phyloP scores from a whole-genome alignment of 1,284 basidiomycete species.

The Polyporus tsugae region DNA sequence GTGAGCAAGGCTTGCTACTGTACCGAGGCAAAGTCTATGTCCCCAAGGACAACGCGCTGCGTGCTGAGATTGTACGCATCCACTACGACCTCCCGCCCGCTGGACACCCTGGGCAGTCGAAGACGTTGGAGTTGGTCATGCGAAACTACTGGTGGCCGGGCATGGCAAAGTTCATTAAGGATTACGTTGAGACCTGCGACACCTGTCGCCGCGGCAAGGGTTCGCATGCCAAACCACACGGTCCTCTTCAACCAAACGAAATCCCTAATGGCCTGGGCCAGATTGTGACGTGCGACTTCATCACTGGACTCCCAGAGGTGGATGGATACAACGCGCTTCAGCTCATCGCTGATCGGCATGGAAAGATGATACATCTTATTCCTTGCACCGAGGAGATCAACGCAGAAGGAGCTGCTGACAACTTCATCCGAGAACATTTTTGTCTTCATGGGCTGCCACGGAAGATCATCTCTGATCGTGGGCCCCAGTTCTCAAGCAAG shows the following conservation, averaged over 20 bases:
- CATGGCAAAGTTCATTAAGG: constrained; percentile 41
- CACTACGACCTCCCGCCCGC: background rate
- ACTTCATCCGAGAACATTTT: constrained; percentile 23
- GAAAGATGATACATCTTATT: constrained; percentile 17
- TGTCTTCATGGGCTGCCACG: constrained; percentile 41
- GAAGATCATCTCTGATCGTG: constrained; percentile 46
- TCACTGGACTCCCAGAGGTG: constrained; percentile 46
- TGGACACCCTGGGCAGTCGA: constrained; percentile 5
- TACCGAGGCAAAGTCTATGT: constrained; percentile 49
- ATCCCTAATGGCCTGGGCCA: constrained; percentile 11
- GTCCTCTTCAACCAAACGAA: constrained; percentile 22
- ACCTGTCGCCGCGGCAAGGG: constrained; percentile 49
- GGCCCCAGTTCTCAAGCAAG: constrained; percentile 44
- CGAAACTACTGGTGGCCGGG: constrained; percentile 2
- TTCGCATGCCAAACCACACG: background rate
- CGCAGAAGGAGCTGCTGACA: constrained; percentile 15
- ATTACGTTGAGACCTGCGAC: constrained; percentile 50
- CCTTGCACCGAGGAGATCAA: constrained; percentile 18
- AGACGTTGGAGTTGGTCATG: constrained; percentile 1
- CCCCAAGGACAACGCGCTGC: background rate
- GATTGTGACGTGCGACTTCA: constrained; percentile 46
- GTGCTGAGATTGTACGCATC: background rate
- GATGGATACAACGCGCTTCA: constrained; percentile 36
- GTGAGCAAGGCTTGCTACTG: background rate
- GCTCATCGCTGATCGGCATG: constrained; percentile 29